These are phyloP conservation scores for Hymenoscyphus albidus DNA, from an alignment of 2,329 filamentous ascomycete genomes.

Conservation along the genomic window DNA sequence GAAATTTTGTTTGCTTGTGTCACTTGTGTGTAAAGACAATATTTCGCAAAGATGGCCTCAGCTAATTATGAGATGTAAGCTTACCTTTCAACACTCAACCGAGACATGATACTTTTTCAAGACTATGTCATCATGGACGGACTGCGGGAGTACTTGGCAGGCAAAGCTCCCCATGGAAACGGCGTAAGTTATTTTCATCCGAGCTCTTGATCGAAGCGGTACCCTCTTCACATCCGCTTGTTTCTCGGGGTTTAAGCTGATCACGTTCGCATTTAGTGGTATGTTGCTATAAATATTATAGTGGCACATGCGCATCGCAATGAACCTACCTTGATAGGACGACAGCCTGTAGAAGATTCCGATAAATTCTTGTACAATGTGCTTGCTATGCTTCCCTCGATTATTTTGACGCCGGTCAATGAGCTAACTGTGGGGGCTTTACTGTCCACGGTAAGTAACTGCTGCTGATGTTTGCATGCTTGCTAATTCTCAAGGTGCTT, in stretches of 20 bases:
- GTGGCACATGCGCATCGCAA: slow-evolving; percentile 13
- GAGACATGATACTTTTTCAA: slow-evolving; percentile 12
- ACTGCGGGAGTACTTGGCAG: slow-evolving; percentile 11
- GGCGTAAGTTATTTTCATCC: slow-evolving; percentile 2
- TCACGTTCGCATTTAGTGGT: slow-evolving; percentile 4
- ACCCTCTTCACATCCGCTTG: background rate
- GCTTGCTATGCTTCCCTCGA: slow-evolving; percentile 14
- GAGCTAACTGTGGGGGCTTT: slow-evolving; percentile 14
- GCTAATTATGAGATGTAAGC: slow-evolving; percentile 5
- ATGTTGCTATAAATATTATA: slow-evolving; percentile 18
- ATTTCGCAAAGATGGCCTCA: background rate
- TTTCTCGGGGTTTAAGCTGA: background rate
- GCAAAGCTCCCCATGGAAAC: slow-evolving; percentile 4
- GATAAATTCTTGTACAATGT: slow-evolving; percentile 17
- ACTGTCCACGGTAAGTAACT: slow-evolving; percentile 12
- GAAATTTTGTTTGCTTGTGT: slow-evolving; percentile 12
- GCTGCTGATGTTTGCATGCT: too few species aligned
- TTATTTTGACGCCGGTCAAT: slow-evolving; percentile 13
- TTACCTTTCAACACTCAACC: slow-evolving; percentile 11
- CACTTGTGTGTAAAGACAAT: slow-evolving; percentile 5
- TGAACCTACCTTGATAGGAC: background rate
- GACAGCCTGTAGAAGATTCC: background rate
- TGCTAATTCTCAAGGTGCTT: slow-evolving; percentile 8
- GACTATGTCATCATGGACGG: slow-evolving; percentile 14
- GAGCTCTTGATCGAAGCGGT: background rate